Evolutionary conservation across 306 rosid genomes (phyloP), one percentile per base, ranked within the genome.

Genomic region (Medicago ruthenica): DNA sequence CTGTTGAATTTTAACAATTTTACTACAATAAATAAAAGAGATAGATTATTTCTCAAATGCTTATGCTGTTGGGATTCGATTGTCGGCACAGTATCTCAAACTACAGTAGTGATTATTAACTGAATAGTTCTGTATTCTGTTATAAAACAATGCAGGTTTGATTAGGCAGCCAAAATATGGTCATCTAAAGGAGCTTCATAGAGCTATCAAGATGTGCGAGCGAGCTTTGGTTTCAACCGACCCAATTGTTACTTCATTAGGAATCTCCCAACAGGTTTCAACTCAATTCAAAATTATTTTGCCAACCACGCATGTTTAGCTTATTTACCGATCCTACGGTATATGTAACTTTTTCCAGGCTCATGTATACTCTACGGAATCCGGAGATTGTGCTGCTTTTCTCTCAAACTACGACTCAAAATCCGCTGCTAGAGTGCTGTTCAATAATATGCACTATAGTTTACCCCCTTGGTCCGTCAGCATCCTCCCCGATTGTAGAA

Each of bases 381-480:
- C 96, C 9, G 97, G 99, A 83, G 85, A 83, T 31, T 96, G 99
- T 82, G 89, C 99, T 9, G 98, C 99, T 70, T 96, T 96, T 83
- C 97, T 96, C 65, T 81, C 99, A 34, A 96, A 96, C 80, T 91
- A 84, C 20, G 93, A 96, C 62, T 76, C 87, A 31, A 81, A 89
- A 59, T 89, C 93, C 69, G 58, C 96, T 63, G 94, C 76, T 24
- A 92, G 89, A 85, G 98, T 96, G 71, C 66, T 90, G 91, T 96
- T 96, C 89, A 96, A 96, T 81, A 96, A 96, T 81, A 85, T 92
- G 99, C 99, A 96, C 83, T 92, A 92, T 71, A 92, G 69, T 86
- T 75, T 96, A 60, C 98, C 98, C 72, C 99, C 99, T 54, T 96
- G 99, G 99, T 96, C 99, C 65, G 78, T 92, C 86, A 92, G 99